Base-by-base conservation (phyloP, 805 yeast species). In the Wickerhamiella dianesei region DNA sequence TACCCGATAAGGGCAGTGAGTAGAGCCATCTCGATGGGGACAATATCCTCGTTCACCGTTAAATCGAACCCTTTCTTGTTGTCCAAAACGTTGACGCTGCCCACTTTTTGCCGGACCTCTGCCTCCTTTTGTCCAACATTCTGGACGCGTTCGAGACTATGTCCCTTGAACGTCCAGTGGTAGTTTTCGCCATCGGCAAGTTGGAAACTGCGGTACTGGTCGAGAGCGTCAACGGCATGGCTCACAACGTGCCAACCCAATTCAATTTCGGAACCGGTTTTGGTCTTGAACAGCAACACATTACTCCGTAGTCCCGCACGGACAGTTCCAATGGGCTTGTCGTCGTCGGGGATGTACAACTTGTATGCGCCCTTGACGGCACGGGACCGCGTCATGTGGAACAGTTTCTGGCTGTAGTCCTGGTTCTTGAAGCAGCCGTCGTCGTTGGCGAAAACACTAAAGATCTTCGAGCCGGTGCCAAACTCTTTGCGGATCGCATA, bases 341-440 rank as follows among this genome's bases (percentile, higher is more conserved):
- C 78, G 52, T 68, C 71, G 18, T 73, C 76, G 9, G 70, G 61
- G 8, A 73, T 68, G 53, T 66, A 76, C 76, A 77, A 71, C 57
- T 71, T 75, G 63, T 76, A 77, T 1, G 80, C 78, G 44, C 82
- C 81, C 60, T 76, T 77, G 44, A 77, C 81, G 3, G 81, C 79
- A 51, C 81, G 67, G n/a, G 82, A 76, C 53, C 82, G 67, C 14
- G 67, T 69, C 64, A 75, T 73, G 71, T 76, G 72, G 56, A 71
- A 76, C 16, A 75, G 53, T 22, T 73, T 62, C 41, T 73, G 63
- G 29, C 56, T 56, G 21, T 58, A 52, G 5, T 56, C 47, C n/a
- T 44, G 43, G 8, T 41, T 29, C 18, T 56, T 57, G 14, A 62
- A 60, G 12, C 32, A 25, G n/a, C 71, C 67, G 43, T 73, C 70